Conservation (phyloP, 2,329 filamentous ascomycete genomes). For the Zelopaecilomyces penicillatus region DNA sequence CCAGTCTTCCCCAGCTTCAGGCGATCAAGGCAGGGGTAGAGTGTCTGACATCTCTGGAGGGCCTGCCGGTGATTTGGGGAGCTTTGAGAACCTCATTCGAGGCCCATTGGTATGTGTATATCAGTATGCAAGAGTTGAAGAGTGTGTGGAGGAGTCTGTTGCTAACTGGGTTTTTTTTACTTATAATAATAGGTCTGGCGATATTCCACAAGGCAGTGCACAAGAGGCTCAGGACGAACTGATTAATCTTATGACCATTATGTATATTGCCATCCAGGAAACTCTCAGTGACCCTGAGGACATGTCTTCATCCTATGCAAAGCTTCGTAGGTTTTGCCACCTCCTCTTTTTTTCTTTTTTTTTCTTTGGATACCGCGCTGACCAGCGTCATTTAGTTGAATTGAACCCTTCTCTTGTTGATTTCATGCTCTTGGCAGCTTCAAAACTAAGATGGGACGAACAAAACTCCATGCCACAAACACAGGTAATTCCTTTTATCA, state of each 20-base stretch:
- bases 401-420: conserved; percentile 62
- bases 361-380: conserved; percentile 4
- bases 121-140: background rate
- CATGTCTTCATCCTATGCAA: conserved; percentile 36
- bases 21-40: conserved; percentile 49
- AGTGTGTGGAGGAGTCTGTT: background rate
- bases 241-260: conserved; percentile 54
- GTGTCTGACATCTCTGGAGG: conserved; percentile 42
- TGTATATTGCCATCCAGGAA: conserved; percentile 53
- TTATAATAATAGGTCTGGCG: conserved; percentile 37
- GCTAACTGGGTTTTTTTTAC: conserved; percentile 9
- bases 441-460: conserved; percentile 66
- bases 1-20: conserved; percentile 47
- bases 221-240: conserved; percentile 51
- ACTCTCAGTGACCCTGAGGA: conserved; percentile 43
- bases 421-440: conserved; percentile 61
- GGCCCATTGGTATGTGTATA: conserved; percentile 39
- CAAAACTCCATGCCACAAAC: conserved; percentile 52
- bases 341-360: background rate
- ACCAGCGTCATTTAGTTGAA: conserved; percentile 31
- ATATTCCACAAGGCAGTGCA: conserved; percentile 33
- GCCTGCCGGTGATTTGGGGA: conserved; percentile 43
- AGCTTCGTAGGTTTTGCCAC: conserved; percentile 39
- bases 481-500: conserved; percentile 38
- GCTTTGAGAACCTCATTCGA: conserved; percentile 42